Evolutionary conservation across 495 filamentous ascomycete genomes (phyloP).

Genomic region (Delitschia confertaspora): DNA sequence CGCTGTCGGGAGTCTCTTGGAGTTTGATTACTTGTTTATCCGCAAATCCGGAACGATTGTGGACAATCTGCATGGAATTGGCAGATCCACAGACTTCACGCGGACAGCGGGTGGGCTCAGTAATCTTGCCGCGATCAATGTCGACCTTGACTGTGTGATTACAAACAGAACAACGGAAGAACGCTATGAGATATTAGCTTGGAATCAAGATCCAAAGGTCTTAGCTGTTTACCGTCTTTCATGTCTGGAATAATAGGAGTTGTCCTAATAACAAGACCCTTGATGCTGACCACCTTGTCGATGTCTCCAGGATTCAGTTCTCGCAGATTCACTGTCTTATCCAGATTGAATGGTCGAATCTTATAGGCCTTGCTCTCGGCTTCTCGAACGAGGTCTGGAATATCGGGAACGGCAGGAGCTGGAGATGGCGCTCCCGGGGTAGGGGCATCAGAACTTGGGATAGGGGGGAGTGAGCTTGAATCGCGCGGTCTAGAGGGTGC

Average conservation of each 20-base stretch:
- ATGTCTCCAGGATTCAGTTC: conserved; percentile 94
- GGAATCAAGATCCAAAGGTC: neutral
- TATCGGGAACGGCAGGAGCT: conserved; percentile 29
- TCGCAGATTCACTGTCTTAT: conserved; percentile 80
- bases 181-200: conserved; percentile 34
- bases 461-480: conserved; percentile 62
- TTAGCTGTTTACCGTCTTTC: conserved; percentile 57
- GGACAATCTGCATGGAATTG: conserved; percentile 96
- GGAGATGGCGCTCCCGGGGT: conserved; percentile 31
- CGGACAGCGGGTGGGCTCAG: conserved; percentile 85
- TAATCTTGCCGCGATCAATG: conserved; percentile 91
- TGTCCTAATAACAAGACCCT: conserved; percentile 91
- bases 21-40: conserved; percentile 99
- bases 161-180: conserved; percentile 91
- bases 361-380: conserved; percentile 69
- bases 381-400: conserved; percentile 52
- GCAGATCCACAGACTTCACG: conserved; percentile 70
- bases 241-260: conserved; percentile 97
- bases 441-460: conserved; percentile 63
- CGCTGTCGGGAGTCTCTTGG: conserved; percentile 90
- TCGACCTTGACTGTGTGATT: conserved; percentile 83
- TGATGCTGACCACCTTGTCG: conserved; percentile 93
- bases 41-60: conserved; percentile 89
- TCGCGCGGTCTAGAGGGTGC: conserved; percentile 35
- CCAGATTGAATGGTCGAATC: conserved; percentile 83